Evolutionary conservation across 352 stramenopile species (phyloP), one percentile per base, ranked within the genome.

Genomic region (Phytophthora pistaciae): DNA sequence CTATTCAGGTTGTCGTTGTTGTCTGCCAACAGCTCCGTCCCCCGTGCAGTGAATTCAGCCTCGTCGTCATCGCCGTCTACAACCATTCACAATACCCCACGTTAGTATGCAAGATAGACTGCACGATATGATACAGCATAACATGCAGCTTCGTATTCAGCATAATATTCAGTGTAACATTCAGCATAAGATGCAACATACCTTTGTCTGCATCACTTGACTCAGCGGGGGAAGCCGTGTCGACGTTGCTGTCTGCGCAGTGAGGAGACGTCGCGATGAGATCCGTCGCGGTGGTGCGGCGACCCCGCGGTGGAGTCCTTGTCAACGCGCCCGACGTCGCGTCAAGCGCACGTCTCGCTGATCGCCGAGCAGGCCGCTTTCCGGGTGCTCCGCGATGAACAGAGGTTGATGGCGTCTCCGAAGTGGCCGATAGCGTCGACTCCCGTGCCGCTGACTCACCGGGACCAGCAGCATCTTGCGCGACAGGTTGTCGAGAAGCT

Each of bases 1-100:
- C 3, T 56, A 33, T 56, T 79, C 66, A 57, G 70, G 46, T 18
- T 53, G 20, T 65, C 58, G 58, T 65, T 23, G 11, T 36, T 65
- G 20, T 65, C 58, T 13, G 29, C 58, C 1, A 65, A 23, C 31
- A 65, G 11, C 6, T 56, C 58, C 6, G 3, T 57, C 5, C 58
- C 27, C 5, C 18, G 46, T 56, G 7, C 20, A 10, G 5, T 21
- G 1, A 36, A 10, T 6, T 38, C 56, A 40, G 44, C 42, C 18
- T 38, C 56, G n/a, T 61, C 36, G 21, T 61, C 53, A 20, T 50
- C 56, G 21, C 56, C 40, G 38, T 9, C 3, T 27, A 63, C 16
- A 42, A 63, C 36, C 33, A 48, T 8, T 0, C 14, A 40, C 1
- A 14, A 40, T 5, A 40, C 14, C 9, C 14, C 48, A 48, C 11